Base-by-base conservation (phyloP, 441 rosid species). In the Mallotus repandus region DNA sequence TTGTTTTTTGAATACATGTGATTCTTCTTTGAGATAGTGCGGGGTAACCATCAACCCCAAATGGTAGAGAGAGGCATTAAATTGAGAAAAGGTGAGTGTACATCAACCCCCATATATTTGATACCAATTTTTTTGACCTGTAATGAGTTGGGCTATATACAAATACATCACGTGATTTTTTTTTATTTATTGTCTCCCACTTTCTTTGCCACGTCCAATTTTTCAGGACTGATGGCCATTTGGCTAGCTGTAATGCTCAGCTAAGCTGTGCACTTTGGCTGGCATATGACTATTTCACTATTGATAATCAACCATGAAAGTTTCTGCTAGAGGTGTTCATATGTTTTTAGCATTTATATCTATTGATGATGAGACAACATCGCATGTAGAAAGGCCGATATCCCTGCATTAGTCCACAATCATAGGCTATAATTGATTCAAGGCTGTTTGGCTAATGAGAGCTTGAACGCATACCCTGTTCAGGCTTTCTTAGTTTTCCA, bases 31-130 rank as follows among this genome's bases (percentile, higher is more conserved):
- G 58, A 57, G 69, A 74, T 41, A 46, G 50, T 57, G 41, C 53
- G 68, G 32, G 32, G 32, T 29, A 74, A 66, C 63, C 38, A 66
- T 25, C 60, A 32, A 66, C 60, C 63, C 79, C 74, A 63, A 69
- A 54, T 71, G 65, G 70, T 57, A 71, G 71, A 66, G 79, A 59
- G 76, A 60, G 50, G 75, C 58, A 52, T 62, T 62, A 18, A 65
- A 71, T 46, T 50, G 46, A 64, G 22, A 71, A 68, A 74, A 74
- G 78, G 74, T 73, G 87, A 84, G 84, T 81, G 81, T 83, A 79
- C 81, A 83, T 61, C 84, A 71, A 46, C 79, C 50, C 74, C 81
- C 78, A 59, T 57, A 69, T 56, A 45, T 78, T n/a, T 50, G n/a
- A 78, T 80, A 72, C 77, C 79, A 69, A 74, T 66, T 75, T 74